A percentile compares a stretch with the other conserved stretches of the same genome.
Evolutionary conservation across 2,329 filamentous ascomycete species (phyloP).

Genomic region (Aspergillus quadricinctus): DNA sequence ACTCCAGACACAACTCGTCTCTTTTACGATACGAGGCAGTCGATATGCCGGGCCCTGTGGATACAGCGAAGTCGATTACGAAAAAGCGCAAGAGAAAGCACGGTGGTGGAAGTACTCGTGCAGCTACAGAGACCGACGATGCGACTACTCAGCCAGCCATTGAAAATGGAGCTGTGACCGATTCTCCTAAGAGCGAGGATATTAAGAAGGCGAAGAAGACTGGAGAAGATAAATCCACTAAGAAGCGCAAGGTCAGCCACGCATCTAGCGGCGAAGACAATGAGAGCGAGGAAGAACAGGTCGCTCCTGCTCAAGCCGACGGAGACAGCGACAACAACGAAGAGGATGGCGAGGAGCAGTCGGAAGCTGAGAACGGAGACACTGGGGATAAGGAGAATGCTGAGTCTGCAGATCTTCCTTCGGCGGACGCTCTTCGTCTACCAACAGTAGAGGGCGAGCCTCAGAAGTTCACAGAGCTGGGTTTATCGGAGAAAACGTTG

Average conservation of each 20-base stretch:
- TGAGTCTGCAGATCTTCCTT: conserved; percentile 49
- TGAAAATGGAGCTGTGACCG: conserved; percentile 17
- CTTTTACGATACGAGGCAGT: conserved; percentile 9
- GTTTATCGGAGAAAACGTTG: conserved; percentile 82
- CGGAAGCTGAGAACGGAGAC: conserved; percentile 29
- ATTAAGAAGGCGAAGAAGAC: conserved; percentile 17
- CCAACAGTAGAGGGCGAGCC: conserved; percentile 60
- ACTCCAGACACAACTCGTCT: conserved; percentile 5
- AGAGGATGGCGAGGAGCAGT: conserved; percentile 32
- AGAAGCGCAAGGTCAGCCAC: conserved; percentile 38
- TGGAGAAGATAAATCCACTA: conserved; percentile 24
- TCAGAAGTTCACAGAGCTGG: conserved; percentile 73
- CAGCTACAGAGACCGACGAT: conserved; percentile 21
- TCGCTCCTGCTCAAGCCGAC: conserved; percentile 11
- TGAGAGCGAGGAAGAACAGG: conserved; percentile 22
- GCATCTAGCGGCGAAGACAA: conserved; percentile 33
- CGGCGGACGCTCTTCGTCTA: conserved; percentile 48
- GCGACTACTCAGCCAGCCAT: conserved; percentile 23
- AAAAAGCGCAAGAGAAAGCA: conserved; percentile 48
- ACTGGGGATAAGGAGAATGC: conserved; percentile 20
- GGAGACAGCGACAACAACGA: conserved; percentile 38
- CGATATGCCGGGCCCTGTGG: conserved; percentile 34
- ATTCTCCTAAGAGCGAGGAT: conserved; percentile 17
- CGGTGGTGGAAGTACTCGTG: conserved; percentile 17
- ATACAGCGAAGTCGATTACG: conserved; percentile 33